Evolutionary conservation across 208 protist species (phyloP), one percentile per base, ranked within the genome.

Genomic region (Trypanosoma grayi): DNA sequence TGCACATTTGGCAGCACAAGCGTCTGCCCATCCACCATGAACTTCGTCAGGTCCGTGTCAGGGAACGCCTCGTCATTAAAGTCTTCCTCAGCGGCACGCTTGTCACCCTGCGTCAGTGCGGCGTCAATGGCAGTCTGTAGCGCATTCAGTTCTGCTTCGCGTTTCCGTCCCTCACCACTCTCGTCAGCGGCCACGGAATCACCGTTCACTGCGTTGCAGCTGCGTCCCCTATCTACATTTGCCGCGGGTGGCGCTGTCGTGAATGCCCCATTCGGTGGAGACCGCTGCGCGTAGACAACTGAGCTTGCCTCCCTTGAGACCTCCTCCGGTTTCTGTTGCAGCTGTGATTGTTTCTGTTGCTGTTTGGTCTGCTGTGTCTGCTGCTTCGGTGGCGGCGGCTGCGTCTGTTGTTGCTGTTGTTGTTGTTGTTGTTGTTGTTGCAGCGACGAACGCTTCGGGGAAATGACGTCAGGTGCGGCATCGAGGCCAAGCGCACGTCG

Each of bases 11-110:
- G 83, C 47, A 97, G 48, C 28, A 90, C 68, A 9, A 97, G 75
- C 20, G 89, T 90, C 52, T 93, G 87, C n/a, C 92, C 92, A 41
- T 94, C 87, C 13, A 97, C 61, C 63, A 94, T 73, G 28, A 97
- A 92, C 56, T 77, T 79, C 39, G 75, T 81, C 0, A 72, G 67
- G 58, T 92, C 83, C 8, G 62, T 60, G 33, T 77, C 73, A 11
- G 46, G 54, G 31, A 79, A 81, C 0, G 77, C 75, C n/a, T 64
- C 67, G 55, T 95, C 89, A 48, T 87, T 75, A 44, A 91, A 91
- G 63, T 92, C 89, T 28, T 76, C 77, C 25, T 30, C 62, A 39
- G 30, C 25, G 10, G 41, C 36, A 30, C 24, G 33, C 22, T 63
- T 31, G 13, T 65, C 66, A 18, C 36, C 44, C 4, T 55, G 18